A percentile compares a stretch with the other conserved stretches of the same genome.
Conservation (phyloP, 768 basidiomycete species). For the Lactifluus subvellereus region DNA sequence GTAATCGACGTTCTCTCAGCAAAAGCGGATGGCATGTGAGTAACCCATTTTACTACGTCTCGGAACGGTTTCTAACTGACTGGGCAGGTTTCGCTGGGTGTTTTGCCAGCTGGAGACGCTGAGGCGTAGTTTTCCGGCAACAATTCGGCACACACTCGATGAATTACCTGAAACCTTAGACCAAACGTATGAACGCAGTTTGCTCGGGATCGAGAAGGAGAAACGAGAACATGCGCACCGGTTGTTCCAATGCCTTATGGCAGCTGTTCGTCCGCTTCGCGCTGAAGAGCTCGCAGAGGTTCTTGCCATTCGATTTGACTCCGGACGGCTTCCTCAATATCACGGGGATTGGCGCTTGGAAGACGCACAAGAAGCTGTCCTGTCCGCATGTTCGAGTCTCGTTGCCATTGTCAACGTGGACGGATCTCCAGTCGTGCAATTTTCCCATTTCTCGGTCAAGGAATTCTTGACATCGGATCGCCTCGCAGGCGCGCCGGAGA, state of each 20-base stretch:
- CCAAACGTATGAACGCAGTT: neutral
- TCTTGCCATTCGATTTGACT: neutral
- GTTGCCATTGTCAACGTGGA: neutral
- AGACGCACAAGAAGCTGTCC: neutral
- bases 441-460: neutral
- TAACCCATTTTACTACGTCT: no score
- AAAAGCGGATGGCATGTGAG: constrained; percentile 4
- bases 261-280: neutral
- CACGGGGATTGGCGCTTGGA: neutral
- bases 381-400: neutral
- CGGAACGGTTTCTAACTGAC: neutral
- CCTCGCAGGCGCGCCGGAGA: neutral
- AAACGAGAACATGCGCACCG: neutral
- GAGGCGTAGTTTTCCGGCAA: neutral
- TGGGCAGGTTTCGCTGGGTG: neutral
- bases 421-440: neutral
- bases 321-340: neutral
- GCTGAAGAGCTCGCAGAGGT: constrained; percentile 4
- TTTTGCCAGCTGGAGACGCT: neutral
- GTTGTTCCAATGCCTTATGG: neutral
- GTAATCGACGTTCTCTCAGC: neutral
- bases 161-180: neutral
- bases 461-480: neutral
- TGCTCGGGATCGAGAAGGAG: neutral
- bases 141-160: neutral